Base-by-base conservation (phyloP, 2,329 filamentous ascomycete species). In the Dryadomyces sulphureus region DNA sequence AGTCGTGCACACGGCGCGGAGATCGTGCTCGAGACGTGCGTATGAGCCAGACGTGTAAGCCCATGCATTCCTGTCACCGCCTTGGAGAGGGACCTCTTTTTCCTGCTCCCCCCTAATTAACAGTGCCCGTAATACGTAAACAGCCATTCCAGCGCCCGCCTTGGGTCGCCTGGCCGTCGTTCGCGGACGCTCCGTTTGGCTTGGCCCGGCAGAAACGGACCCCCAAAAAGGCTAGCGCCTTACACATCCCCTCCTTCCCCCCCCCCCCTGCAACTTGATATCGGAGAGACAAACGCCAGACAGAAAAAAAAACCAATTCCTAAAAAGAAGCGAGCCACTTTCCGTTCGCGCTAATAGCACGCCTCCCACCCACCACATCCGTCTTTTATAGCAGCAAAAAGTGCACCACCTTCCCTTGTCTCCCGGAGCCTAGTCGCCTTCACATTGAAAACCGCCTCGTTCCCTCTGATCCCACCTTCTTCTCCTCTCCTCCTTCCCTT, bases 401-500 rank as follows among this genome's bases (percentile, higher is more conserved):
- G 24, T 43, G 24, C 45, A 36, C 35, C 41, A 32, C 41, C 38
- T 20, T 38, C 32, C 20, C 32, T 21, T 19, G 35, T 32, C 30
- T 27, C 24, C 41, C 45, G 43, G 21, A 16, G 27, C 30, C 38
- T 20, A 40, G 27, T 47, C 39, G 35, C 34, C 30, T 40, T 41
- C 43, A 30, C 39, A 47, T 43, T 52, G 48, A 52, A 52, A 52
- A 50, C 50, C 47, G 41, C 46, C 43, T 36, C 41, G 38, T 48
- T 36, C 50, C 40, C 41, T 34, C 38, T 40, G 38, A 38, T 46
- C 41, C 34, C 34, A 46, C 40, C 38, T 34, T 34, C 39, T 45
- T 32, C 32, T 36, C 35, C 27, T 20, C 30, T 36, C 27, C 27
- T 25, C 27, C n/a, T 35, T 43, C 32, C 17, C 41, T 36, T 46